These are phyloP conservation scores for Phytophthora megakarya DNA, from an alignment of 352 stramenopile genomes.

Conservation along the genomic window DNA sequence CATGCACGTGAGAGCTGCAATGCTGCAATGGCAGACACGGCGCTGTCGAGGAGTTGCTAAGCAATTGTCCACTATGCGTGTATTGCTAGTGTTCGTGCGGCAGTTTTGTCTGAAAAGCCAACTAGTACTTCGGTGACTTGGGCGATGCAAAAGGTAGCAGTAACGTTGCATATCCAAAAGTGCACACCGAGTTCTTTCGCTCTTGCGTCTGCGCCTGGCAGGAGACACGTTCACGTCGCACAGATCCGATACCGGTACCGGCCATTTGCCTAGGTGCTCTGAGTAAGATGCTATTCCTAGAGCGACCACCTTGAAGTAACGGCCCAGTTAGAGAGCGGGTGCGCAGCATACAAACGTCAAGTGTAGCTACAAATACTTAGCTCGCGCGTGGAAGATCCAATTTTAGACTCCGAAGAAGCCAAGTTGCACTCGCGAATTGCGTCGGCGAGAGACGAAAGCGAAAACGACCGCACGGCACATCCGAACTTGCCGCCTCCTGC, in stretches of 20 bases:
- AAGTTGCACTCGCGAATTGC: conserved; percentile 14
- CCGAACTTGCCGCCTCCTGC: conserved; percentile 26
- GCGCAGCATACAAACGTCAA: conserved; percentile 19
- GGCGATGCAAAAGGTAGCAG: not conserved
- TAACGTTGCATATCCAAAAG: no score
- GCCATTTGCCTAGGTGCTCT: not conserved
- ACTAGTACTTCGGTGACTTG: no score
- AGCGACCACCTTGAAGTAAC: conserved; percentile 17
- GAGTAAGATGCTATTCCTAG: conserved; percentile 15
- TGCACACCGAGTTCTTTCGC: not conserved
- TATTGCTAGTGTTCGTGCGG: not conserved
- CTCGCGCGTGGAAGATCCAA: conserved; percentile 29
- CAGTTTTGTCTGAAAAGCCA: not conserved
- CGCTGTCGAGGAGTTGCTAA: conserved; percentile 3
- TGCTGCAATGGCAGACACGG: conserved; percentile 18
- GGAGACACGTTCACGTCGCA: conserved; percentile 8
- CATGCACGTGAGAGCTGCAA: conserved; percentile 19
- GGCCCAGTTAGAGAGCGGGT: conserved; percentile 18
- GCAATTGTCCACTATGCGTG: not conserved
- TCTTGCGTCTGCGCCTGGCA: not conserved
- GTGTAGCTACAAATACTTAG: conserved; percentile 9
- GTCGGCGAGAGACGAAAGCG: conserved; percentile 14
- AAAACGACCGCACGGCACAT: conserved; percentile 34
- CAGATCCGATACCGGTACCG: not conserved
- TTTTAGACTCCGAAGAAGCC: conserved; percentile 29